Evolutionary conservation across 805 yeast genomes (phyloP).

Genomic region (Saccharomycodes ludwigii): DNA sequence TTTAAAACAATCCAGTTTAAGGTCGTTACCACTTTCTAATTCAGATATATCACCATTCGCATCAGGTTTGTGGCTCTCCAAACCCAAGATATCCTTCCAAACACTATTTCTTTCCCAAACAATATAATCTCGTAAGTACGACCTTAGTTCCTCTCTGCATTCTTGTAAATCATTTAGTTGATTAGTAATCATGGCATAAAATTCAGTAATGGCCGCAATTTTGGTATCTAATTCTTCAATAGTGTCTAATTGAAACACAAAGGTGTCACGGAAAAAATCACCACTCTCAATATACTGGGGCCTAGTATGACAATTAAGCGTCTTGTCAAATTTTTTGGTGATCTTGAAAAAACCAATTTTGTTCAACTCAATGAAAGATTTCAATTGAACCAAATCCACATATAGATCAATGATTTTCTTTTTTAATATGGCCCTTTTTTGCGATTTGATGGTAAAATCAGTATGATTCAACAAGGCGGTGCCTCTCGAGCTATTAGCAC

Average conservation of each 20-base stretch:
- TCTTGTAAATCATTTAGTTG: slow-evolving; percentile 25
- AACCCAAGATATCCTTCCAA: slow-evolving; percentile 88
- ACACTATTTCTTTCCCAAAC: slow-evolving; percentile 96
- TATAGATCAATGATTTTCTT: slow-evolving; percentile 50
- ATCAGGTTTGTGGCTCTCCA: slow-evolving; percentile 51
- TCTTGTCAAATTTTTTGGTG: slow-evolving; percentile 82
- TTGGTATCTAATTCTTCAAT: slow-evolving; percentile 36
- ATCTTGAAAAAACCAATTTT: slow-evolving; percentile 79
- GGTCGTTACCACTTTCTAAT: slow-evolving; percentile 7
- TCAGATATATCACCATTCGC: slow-evolving; percentile 21
- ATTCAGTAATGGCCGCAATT: slow-evolving; percentile 37
- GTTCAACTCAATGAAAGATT: slow-evolving; percentile 75
- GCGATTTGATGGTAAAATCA: slow-evolving; percentile 37
- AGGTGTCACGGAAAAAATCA: slow-evolving; percentile 33
- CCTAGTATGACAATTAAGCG: slow-evolving; percentile 44
- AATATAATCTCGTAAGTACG: slow-evolving; percentile 72
- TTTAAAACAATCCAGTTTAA: slow-evolving; percentile 22
- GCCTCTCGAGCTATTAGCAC: slow-evolving; percentile 19
- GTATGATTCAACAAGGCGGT: slow-evolving; percentile 38
- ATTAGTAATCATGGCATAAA: slow-evolving; percentile 39
- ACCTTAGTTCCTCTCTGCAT: slow-evolving; percentile 42
- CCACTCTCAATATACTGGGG: slow-evolving; percentile 32
- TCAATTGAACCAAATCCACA: slow-evolving; percentile 67
- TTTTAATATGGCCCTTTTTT: slow-evolving; percentile 53
- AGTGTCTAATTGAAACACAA: slow-evolving; percentile 43